Evolutionary conservation across 371 early-diverging fungal genomes (phyloP).

Genomic region (Lichtheimia hyalospora): DNA sequence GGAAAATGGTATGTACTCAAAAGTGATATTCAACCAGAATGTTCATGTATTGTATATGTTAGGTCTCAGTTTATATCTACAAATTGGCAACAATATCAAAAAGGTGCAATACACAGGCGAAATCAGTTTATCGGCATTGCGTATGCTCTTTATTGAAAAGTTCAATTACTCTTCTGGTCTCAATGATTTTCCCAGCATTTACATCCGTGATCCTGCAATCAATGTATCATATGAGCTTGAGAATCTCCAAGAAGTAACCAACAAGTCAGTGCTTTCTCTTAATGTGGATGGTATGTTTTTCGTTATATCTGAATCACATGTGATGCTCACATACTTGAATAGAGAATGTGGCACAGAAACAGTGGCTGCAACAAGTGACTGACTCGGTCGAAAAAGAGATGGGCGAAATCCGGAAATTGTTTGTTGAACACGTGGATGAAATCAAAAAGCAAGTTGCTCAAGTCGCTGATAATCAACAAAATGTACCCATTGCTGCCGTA

Average conservation of each 20-base stretch:
- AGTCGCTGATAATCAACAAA: constrained; percentile 10
- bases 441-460: constrained; percentile 29
- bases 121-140: constrained; percentile 57
- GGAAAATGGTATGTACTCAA: neutral
- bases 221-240: constrained; percentile 71
- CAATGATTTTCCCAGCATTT: constrained; percentile 65
- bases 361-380: constrained; percentile 28
- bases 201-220: constrained; percentile 63
- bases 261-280: constrained; percentile 63
- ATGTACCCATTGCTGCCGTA: neutral
- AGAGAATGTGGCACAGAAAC: constrained; percentile 29
- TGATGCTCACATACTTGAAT: neutral
- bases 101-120: constrained; percentile 59
- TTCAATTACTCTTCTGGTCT: constrained; percentile 63
- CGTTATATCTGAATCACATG: neutral
- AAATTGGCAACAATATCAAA: constrained; percentile 62
- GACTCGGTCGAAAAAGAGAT: constrained; percentile 35
- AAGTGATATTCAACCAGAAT: neutral
- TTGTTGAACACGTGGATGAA: constrained; percentile 33
- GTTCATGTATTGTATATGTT: neutral
- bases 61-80: constrained; percentile 49
- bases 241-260: constrained; percentile 59
- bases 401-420: constrained; percentile 25
- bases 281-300: constrained; percentile 59
- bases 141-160: constrained; percentile 67